phyloP scores from a whole-genome alignment of 2,329 filamentous ascomycete genomes.

The Pseudopyrenochaeta lycopersici region DNA sequence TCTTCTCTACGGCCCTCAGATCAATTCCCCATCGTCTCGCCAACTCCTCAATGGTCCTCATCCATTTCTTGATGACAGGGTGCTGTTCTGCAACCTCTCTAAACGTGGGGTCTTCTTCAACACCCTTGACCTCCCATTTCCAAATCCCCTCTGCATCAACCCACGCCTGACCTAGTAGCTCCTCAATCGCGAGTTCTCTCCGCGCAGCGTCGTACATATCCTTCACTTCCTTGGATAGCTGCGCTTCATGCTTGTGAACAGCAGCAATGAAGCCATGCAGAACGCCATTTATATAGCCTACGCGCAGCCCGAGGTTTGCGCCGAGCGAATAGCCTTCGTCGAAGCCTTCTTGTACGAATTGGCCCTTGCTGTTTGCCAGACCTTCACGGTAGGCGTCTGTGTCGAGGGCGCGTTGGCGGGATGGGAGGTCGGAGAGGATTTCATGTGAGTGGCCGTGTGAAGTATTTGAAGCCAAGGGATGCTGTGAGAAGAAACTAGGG shows the following conservation, averaged over 20 bases:
- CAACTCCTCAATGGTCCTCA: slow-evolving; percentile 53
- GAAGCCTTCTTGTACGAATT: slow-evolving; percentile 84
- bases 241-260: slow-evolving; percentile 41
- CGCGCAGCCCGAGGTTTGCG: slow-evolving; percentile 77
- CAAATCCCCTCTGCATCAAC: slow-evolving; percentile 77
- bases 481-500: slow-evolving; percentile 31
- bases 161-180: slow-evolving; percentile 71
- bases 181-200: slow-evolving; percentile 67
- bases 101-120: slow-evolving; percentile 47
- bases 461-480: background rate
- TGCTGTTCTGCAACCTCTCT: slow-evolving; percentile 68
- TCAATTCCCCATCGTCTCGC: slow-evolving; percentile 53
- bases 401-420: slow-evolving; percentile 77
- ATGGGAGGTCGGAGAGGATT: slow-evolving; percentile 74
- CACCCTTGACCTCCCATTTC: slow-evolving; percentile 65
- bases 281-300: slow-evolving; percentile 78
- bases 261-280: slow-evolving; percentile 75
- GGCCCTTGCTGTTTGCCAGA: slow-evolving; percentile 76
- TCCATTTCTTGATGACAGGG: slow-evolving; percentile 73
- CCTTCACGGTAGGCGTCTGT: slow-evolving; percentile 94
- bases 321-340: slow-evolving; percentile 90
- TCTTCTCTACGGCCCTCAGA: slow-evolving; percentile 49
- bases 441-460: slow-evolving; percentile 38
- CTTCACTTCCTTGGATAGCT: slow-evolving; percentile 35
- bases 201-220: slow-evolving; percentile 57